phyloP scores from a whole-genome alignment of 1,139 yeast species.

The Suhomyces kunorum region DNA sequence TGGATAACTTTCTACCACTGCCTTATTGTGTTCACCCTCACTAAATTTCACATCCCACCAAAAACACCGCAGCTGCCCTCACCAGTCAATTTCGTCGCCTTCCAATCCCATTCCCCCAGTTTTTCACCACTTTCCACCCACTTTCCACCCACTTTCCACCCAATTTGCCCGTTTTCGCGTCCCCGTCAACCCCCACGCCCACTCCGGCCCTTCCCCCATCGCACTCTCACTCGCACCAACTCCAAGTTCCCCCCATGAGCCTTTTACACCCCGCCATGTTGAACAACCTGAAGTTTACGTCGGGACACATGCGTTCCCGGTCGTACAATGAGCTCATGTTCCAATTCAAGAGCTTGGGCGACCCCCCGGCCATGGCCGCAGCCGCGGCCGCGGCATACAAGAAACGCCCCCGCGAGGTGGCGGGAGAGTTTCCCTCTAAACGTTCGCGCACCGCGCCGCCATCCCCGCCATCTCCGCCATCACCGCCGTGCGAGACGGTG shows the following conservation, averaged over 20 bases:
- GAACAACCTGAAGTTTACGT: slow-evolving; percentile 32
- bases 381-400: slow-evolving; percentile 15
- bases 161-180: no score
- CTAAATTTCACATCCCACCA: no score
- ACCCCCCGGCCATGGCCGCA: slow-evolving; percentile 10
- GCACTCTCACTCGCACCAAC: neutral
- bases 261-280: slow-evolving; percentile 27
- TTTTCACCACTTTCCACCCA: no score
- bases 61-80: no score
- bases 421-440: slow-evolving; percentile 23
- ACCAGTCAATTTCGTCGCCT: no score
- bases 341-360: slow-evolving; percentile 25
- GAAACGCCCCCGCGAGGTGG: slow-evolving; percentile 31
- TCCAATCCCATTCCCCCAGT: no score
- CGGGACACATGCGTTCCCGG: slow-evolving; percentile 37
- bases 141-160: no score
- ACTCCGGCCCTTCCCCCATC: neutral
- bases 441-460: slow-evolving; percentile 57
- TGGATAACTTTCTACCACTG: no score
- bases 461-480: slow-evolving; percentile 40
- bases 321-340: slow-evolving; percentile 36
- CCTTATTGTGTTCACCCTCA: no score
- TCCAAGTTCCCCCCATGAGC: slow-evolving; percentile 15
- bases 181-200: neutral
- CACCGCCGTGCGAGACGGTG: no score